Percentiles rank a stretch among this genome's conserved stretches.
Conservation (phyloP, 257 asterid species). For the Salvia hispanica region DNA sequence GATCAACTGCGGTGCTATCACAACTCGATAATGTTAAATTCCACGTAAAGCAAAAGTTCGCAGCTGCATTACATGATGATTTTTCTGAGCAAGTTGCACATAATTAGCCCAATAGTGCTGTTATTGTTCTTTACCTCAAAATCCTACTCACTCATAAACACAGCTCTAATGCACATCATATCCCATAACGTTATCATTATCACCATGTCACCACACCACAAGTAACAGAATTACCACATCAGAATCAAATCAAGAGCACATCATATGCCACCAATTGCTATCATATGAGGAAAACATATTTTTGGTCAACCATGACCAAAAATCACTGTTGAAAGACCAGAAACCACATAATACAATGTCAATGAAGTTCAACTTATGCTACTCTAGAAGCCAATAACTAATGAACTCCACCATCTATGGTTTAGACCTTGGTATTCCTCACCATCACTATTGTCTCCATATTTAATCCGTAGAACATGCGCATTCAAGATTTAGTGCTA, state of each 20-base stretch:
- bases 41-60: background rate
- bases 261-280: too few species aligned
- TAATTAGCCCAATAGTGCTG: background rate
- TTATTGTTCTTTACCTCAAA: background rate
- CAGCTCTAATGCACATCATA: too few species aligned
- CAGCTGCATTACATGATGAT: background rate
- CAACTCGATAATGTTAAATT: background rate
- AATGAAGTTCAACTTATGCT: background rate
- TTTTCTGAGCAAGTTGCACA: background rate
- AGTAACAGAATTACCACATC: too few species aligned
- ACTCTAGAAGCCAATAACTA: background rate
- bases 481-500: background rate
- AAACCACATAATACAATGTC: background rate
- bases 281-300: too few species aligned
- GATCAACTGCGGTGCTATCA: constrained; percentile 1
- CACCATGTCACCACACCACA: background rate
- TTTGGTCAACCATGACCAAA: too few species aligned
- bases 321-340: too few species aligned
- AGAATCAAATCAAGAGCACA: too few species aligned
- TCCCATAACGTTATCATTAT: background rate
- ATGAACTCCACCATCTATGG: background rate
- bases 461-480: background rate
- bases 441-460: too few species aligned
- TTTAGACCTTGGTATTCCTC: background rate
- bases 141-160: background rate